Evolutionary conservation across 2,329 filamentous ascomycete genomes (phyloP).

Genomic region (Colletotrichum tamarilloi): DNA sequence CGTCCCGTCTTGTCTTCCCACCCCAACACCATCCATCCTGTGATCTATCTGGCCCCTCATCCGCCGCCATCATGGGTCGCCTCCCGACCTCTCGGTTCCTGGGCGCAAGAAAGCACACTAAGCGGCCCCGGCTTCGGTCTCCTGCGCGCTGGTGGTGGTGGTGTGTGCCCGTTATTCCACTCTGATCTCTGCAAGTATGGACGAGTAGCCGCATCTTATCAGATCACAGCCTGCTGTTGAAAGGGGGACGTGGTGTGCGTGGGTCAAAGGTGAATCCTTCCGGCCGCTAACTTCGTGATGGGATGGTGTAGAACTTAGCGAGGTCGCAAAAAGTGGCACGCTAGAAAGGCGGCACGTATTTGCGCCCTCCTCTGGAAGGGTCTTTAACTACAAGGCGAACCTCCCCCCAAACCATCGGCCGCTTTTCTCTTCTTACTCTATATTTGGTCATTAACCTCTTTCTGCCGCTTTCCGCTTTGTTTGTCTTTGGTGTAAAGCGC

Average conservation of each 20-base stretch:
- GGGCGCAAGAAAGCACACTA: not conserved
- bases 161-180: not conserved
- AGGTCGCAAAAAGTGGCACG: not conserved
- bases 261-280: not conserved
- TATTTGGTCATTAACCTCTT: not conserved
- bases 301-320: not conserved
- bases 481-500: not conserved
- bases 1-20: not conserved
- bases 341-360: not conserved
- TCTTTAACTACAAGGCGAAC: not conserved
- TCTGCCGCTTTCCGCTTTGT: not conserved
- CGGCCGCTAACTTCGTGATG: not conserved
- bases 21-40: no score
- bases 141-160: not conserved
- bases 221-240: not conserved
- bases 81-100: not conserved
- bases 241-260: not conserved
- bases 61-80: not conserved
- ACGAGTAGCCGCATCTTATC: not conserved
- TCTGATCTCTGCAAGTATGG: no score
- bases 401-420: not conserved
- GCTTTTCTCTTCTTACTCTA: not conserved
- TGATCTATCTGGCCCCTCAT: not conserved
- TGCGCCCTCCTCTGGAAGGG: not conserved
- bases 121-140: not conserved